Conservation (phyloP, 257 asterid genomes). For the Plantago ovata region DNA sequence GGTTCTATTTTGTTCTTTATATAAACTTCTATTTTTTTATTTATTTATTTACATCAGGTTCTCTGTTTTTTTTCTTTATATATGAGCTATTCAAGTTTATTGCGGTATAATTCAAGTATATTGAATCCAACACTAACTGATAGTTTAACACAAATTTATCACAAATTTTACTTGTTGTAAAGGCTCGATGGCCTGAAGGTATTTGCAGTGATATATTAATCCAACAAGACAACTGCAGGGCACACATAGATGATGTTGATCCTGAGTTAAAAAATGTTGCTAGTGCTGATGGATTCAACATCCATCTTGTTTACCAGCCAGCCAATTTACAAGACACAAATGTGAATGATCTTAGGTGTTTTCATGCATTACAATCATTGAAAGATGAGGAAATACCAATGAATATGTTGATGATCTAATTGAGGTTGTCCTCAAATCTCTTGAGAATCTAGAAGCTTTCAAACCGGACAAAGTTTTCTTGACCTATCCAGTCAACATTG, state of each 20-base stretch:
- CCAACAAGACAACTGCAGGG: not conserved
- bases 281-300: not conserved
- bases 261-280: not conserved
- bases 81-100: too few species aligned
- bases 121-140: not conserved
- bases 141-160: not conserved
- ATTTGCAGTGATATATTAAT: not conserved
- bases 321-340: not conserved
- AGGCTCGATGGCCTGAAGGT: not conserved
- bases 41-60: too few species aligned
- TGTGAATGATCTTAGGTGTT: not conserved
- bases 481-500: too few species aligned
- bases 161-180: not conserved
- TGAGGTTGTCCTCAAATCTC: not conserved
- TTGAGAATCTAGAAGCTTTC: not conserved
- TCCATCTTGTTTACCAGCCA: not conserved
- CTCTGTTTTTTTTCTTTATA: too few species aligned
- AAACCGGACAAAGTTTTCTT: not conserved
- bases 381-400: too few species aligned
- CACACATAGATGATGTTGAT: not conserved
- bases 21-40: too few species aligned
- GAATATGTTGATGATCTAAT: not conserved
- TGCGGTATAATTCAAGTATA: too few species aligned
- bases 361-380: not conserved
- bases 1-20: too few species aligned